Percentiles rank a stretch among this genome's conserved stretches.
Conservation (phyloP, 768 basidiomycete species). For the Pleurotus giganteus region DNA sequence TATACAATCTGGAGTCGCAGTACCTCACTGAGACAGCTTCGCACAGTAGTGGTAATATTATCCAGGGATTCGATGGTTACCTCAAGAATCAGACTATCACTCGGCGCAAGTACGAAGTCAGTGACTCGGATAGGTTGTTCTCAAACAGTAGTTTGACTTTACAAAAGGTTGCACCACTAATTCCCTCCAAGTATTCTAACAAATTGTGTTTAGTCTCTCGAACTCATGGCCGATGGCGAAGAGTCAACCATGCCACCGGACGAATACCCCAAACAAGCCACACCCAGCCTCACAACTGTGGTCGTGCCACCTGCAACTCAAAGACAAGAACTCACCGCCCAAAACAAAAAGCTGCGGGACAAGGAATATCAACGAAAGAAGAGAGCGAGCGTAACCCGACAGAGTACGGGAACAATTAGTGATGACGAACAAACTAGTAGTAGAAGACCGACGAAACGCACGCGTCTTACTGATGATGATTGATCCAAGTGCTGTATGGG, state of each 20-base stretch:
- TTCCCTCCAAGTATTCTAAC: slow-evolving; percentile 9
- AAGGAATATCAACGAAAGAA: slow-evolving; percentile 80
- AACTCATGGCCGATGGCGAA: slow-evolving; percentile 71
- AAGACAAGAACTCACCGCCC: slow-evolving; percentile 60
- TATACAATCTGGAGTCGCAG: slow-evolving; percentile 72
- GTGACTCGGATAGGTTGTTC: slow-evolving; percentile 77
- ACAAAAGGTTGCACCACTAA: slow-evolving; percentile 53
- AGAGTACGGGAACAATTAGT: slow-evolving; percentile 66
- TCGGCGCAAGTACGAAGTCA: slow-evolving; percentile 71
- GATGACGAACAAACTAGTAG: slow-evolving; percentile 66
- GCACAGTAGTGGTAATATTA: slow-evolving; percentile 82
- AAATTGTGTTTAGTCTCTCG: slow-evolving; percentile 55
- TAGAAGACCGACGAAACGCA: slow-evolving; percentile 67
- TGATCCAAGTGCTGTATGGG: slow-evolving; percentile 21
- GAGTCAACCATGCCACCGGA: slow-evolving; percentile 54
- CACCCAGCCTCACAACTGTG: slow-evolving; percentile 73
- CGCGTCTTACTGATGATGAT: slow-evolving; percentile 66
- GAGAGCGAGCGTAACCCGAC: slow-evolving; percentile 59
- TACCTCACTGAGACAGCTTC: slow-evolving; percentile 78
- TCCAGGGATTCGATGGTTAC: slow-evolving; percentile 85
- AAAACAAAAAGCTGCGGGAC: slow-evolving; percentile 76
- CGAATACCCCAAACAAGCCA: slow-evolving; percentile 65
- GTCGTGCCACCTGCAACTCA: slow-evolving; percentile 73
- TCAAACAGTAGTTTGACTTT: slow-evolving; percentile 78
- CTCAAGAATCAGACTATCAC: slow-evolving; percentile 68